Evolutionary conservation across 2,329 filamentous ascomycete species (phyloP), one percentile per base, ranked within the genome.

Genomic region (Fusarium guadeloupense): DNA sequence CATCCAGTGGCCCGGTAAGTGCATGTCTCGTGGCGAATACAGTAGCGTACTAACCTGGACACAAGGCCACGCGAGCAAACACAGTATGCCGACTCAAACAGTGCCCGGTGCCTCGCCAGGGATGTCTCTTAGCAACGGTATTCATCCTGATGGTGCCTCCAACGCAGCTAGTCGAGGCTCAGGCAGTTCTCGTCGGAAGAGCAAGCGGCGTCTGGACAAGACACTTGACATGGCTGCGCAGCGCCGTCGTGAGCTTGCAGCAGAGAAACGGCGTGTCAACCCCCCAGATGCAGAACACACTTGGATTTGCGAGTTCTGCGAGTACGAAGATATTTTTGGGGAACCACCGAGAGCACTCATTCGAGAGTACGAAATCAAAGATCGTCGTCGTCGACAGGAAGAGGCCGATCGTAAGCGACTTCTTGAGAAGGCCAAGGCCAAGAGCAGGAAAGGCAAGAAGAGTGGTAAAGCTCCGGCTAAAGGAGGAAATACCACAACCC

Each of bases 281-380:
- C 89, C 91, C 2, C 90, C 90, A 2, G 77, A 79, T 26, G 67
- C 68, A 2, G 89, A 92, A 64, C 91, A 97, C 59, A 85, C 93
- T 44, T 98, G 93, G 91, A 93, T 98, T 40, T 99, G 95, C 77
- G 92, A 97, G 71, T 98, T 98, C 74, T 99, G 95, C 80, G 95
- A 99, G 75, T 99, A 97, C 72, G 94, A 98, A 76, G 87, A 87
- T 46, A 97, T 99, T 43, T 98, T 97, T 73, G 94, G 94, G n/a
- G 84, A 84, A 46, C 91, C 91, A 3, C 95, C 95, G 0, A 84
- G 86, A 68, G 92, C 92, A 43, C 79, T 99, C 49, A 96, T 98
- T 62, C 86, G 91, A 34, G 88, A 93, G 60, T 99, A 98, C 72
- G 95, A 99, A 77, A 91, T 94, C 73, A 97, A 97, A 75, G 95